A percentile compares a stretch with the other conserved stretches of the same genome.
These are phyloP conservation scores for Planoprotostelium fungivorum DNA, from an alignment of 78 protist species.

Conservation along the genomic window DNA sequence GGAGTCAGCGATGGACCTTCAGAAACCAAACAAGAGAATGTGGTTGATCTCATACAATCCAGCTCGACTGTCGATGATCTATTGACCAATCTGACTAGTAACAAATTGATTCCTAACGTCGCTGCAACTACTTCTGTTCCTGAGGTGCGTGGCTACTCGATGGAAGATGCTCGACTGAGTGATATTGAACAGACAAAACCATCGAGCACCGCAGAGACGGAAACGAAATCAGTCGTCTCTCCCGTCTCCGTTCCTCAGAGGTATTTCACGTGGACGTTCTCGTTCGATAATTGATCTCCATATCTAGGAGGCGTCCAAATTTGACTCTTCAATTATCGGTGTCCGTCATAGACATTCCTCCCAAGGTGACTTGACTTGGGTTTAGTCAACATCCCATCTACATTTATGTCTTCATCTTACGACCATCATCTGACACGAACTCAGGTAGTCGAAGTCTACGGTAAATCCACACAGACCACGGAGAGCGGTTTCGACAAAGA, in stretches of 20 bases:
- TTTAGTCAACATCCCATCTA: no score
- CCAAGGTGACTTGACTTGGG: no score
- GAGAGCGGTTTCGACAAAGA: not conserved
- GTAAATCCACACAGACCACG: not conserved
- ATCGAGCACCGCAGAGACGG: not conserved
- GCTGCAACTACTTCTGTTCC: not conserved
- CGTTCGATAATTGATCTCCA: not conserved
- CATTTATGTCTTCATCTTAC: not conserved
- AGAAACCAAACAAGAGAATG: not conserved
- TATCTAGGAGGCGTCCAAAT: not conserved
- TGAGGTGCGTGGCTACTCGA: no score
- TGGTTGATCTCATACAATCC: not conserved
- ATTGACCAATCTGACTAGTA: not conserved
- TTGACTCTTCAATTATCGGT: not conserved
- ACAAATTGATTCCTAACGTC: not conserved
- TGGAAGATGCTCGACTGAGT: no score
- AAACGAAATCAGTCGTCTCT: not conserved
- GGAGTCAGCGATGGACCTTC: slow-evolving; percentile 10
- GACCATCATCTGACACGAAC: not conserved
- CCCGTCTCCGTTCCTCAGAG: no score
- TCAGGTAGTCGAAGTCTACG: not conserved
- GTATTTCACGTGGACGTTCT: no score
- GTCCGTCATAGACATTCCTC: not conserved
- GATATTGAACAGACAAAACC: not conserved
- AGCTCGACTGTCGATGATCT: not conserved